Conservation (phyloP, 495 filamentous ascomycete genomes). For the Terfezia boudieri region DNA sequence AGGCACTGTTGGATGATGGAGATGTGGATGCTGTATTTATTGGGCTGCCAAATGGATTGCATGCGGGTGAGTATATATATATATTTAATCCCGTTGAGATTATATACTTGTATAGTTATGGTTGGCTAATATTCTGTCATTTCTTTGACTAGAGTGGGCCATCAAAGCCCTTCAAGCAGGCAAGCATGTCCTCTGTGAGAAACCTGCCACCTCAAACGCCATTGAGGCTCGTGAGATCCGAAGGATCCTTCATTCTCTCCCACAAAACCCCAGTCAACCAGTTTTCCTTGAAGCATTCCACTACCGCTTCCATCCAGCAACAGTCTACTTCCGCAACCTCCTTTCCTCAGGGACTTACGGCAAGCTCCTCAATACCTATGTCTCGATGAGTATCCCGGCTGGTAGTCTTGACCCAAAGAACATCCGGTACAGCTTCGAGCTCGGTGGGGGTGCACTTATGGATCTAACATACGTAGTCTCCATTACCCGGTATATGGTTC, state of each 20-base stretch:
- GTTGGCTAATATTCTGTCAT: background rate
- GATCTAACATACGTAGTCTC: conserved; percentile 32
- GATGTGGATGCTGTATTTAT: conserved; percentile 31
- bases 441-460: conserved; percentile 37
- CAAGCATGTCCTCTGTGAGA: conserved; percentile 39
- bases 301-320: conserved; percentile 31
- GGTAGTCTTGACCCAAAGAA: conserved; percentile 21
- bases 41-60: conserved; percentile 29
- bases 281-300: conserved; percentile 41
- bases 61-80: conserved; percentile 17
- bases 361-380: conserved; percentile 8
- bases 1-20: conserved; percentile 32
- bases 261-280: conserved; percentile 10
- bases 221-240: conserved; percentile 27
- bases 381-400: background rate
- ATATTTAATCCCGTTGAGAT: background rate
- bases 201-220: conserved; percentile 30
- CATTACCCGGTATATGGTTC: conserved; percentile 23
- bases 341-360: conserved; percentile 17
- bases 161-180: conserved; percentile 27
- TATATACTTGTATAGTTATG: background rate
- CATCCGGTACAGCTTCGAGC: conserved; percentile 33
- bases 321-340: conserved; percentile 22
- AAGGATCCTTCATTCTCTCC: background rate
- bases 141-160: conserved; percentile 25